Base-by-base conservation (phyloP, 345 rosid species). In the Passiflora organensis region DNA sequence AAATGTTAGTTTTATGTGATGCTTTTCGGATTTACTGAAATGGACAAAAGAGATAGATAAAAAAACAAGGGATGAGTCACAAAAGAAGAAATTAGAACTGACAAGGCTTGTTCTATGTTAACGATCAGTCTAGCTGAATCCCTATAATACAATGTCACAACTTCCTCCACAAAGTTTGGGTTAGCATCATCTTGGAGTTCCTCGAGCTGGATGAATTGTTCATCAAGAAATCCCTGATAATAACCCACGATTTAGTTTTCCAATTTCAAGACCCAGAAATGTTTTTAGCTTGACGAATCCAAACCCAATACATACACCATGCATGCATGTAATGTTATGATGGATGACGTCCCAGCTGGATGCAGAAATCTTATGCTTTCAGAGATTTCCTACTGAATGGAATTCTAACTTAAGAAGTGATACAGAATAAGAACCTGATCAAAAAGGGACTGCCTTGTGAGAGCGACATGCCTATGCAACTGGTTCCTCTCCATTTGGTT, bases 141-240 rank as follows among this genome's bases (percentile, higher is more conserved):
- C 2, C 84, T 71, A 59, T 82, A 82, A 52, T 85, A 78, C 45
- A 80, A 69, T 56, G 84, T 78, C 34, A 74, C 91, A 41, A 85
- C 73, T 71, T 85, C 91, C 60, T 82, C 91, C 23, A 82, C 91
- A 56, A 85, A 85, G 44, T 80, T 82, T 0, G 91, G 91, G 72
- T 85, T 85, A 1, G 84, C 73, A 55, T 79, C 91, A 63, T 85
- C 91, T 43, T 78, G 85, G 25, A 85, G 78, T 37, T 82, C 91
- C 60, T 85, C 91, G 59, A 85, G 69, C 58, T 80, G 82, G 59
- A 76, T 60, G 62, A 85, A 80, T 47, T 85, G 91, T 50, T 82
- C 91, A 68, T 85, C 91, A 32, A 85, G 76, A 38, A 59, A 73
- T 41, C 84, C 91, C 85, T 83, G 60, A 23, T 63, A 51, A 16